Percentiles rank a stretch among this genome's conserved stretches.
These are phyloP conservation scores for Mayamaea pseudoterrestris DNA, from an alignment of 108 stramenopile species.

Conservation along the genomic window DNA sequence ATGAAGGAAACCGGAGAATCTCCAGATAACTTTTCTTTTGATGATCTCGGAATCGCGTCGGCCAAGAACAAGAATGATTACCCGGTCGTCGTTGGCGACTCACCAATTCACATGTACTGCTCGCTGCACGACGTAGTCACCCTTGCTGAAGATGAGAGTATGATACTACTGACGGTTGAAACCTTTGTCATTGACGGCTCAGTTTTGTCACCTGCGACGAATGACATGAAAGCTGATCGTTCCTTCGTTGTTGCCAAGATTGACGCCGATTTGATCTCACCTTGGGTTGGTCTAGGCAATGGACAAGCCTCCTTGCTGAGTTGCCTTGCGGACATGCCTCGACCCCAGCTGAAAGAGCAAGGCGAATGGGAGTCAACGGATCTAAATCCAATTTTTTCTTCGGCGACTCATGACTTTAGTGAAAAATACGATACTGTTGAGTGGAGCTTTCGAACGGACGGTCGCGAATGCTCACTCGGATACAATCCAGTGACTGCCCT, in stretches of 20 bases:
- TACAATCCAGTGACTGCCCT: conserved; percentile 5
- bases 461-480: not conserved
- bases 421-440: conserved; percentile 2
- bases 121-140: not conserved
- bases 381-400: not conserved
- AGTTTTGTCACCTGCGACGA: conserved; percentile 3
- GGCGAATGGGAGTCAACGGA: conserved; percentile 3
- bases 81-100: not conserved
- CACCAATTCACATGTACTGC: conserved; percentile 11
- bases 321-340: conserved; percentile 4
- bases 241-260: conserved; percentile 7
- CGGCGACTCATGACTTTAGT: not conserved
- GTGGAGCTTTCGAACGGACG: conserved; percentile 1
- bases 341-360: not conserved
- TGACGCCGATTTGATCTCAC: conserved; percentile 9
- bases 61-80: not conserved
- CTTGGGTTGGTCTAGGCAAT: conserved; percentile 1
- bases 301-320: not conserved
- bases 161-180: conserved; percentile 3
- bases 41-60: conserved; percentile 2
- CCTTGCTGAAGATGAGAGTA: conserved; percentile 2
- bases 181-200: conserved; percentile 9
- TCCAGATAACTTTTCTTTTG: conserved; percentile 1
- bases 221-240: not conserved
- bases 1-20: not conserved